Evolutionary conservation across 768 basidiomycete species (phyloP).

Genomic region (Brasilioporus rufonigricans): DNA sequence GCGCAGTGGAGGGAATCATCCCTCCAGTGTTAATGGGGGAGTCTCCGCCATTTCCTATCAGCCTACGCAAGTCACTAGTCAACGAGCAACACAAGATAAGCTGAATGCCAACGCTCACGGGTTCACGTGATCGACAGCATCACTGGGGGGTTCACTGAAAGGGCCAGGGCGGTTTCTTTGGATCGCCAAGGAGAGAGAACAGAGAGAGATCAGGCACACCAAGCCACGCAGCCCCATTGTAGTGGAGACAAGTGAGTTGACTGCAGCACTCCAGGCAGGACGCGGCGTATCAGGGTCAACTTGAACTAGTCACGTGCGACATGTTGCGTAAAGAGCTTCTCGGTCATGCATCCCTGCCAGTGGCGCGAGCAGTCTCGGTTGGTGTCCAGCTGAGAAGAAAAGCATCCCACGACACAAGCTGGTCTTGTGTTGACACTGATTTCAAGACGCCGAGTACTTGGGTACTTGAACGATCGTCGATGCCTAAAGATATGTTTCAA

Average conservation of each 20-base stretch:
- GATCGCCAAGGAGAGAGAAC: neutral
- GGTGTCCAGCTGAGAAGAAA: too few species aligned
- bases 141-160: conserved; percentile 12
- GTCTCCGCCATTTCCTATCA: conserved; percentile 74
- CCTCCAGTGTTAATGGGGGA: conserved; percentile 70
- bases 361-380: too few species aligned
- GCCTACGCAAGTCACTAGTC: conserved; percentile 31
- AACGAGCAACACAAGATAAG: neutral
- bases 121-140: conserved; percentile 45
- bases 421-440: too few species aligned
- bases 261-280: neutral
- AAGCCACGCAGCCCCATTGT: neutral
- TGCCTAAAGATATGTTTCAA: too few species aligned
- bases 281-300: neutral
- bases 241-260: neutral
- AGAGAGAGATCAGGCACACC: neutral
- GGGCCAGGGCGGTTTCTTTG: neutral
- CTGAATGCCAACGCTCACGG: conserved; percentile 33
- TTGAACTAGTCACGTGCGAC: neutral
- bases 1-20: conserved; percentile 72
- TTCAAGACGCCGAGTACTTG: too few species aligned
- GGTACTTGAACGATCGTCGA: too few species aligned
- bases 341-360: too few species aligned
- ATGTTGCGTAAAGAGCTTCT: neutral
- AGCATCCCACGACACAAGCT: too few species aligned